phyloP scores from a whole-genome alignment of 306 rosid genomes.

The Begonia peltatifolia region DNA sequence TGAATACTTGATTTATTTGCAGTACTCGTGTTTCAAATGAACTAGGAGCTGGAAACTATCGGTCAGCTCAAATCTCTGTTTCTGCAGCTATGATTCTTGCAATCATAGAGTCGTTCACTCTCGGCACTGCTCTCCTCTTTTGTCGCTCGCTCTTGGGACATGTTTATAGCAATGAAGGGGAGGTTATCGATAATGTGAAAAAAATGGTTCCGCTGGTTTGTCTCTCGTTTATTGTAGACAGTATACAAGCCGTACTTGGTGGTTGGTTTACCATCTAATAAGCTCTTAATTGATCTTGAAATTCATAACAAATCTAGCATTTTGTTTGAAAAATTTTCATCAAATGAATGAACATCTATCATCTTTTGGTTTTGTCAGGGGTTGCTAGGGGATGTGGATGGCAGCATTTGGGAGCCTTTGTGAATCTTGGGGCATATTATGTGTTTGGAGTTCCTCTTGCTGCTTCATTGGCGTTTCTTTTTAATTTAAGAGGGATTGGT shows the following conservation, averaged over 20 bases:
- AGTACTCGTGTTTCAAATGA: constrained; percentile 74
- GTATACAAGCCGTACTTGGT: constrained; percentile 49
- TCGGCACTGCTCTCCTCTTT: constrained; percentile 24
- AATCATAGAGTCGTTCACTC: constrained; percentile 21
- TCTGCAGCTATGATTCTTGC: constrained; percentile 28
- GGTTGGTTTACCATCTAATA: constrained; percentile 17
- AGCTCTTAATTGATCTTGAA: constrained; percentile 1
- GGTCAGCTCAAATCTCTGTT: constrained; percentile 30
- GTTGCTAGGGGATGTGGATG: constrained; percentile 73
- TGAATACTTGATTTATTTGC: background rate
- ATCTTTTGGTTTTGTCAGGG: constrained; percentile 15
- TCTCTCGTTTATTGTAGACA: constrained; percentile 35
- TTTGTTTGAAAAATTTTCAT: background rate
- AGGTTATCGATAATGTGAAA: constrained; percentile 53
- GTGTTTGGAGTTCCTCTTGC: constrained; percentile 61
- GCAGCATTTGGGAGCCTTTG: constrained; percentile 59
- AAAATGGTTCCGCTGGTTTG: constrained; percentile 45
- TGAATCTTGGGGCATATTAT: constrained; percentile 58
- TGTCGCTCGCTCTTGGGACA: constrained; percentile 41
- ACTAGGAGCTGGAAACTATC: constrained; percentile 55
- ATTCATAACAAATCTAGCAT: background rate
- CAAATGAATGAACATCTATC: no score
- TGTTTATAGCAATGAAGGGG: constrained; percentile 45
- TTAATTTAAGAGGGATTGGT: constrained; percentile 37
- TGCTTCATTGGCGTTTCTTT: constrained; percentile 34